These are phyloP conservation scores for Salmacisia buchloeana DNA, from an alignment of 1,284 basidiomycete species.

Conservation along the genomic window DNA sequence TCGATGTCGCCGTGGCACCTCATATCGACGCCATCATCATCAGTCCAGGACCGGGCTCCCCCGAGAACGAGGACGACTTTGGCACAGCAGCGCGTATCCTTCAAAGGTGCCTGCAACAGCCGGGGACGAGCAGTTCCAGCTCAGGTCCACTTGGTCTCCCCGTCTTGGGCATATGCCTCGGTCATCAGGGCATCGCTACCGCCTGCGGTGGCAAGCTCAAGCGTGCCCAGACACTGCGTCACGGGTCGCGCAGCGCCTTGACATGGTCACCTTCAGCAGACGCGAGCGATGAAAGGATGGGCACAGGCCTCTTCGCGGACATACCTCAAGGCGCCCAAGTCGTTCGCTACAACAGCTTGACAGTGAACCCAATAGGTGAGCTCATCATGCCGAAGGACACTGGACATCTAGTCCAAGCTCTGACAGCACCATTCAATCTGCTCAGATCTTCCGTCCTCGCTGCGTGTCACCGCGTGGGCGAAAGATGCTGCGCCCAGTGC, in stretches of 20 bases:
- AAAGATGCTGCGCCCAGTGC: constrained; percentile 13
- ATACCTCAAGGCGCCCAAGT: constrained; percentile 60
- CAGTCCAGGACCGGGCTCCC: constrained; percentile 43
- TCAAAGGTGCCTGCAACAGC: constrained; percentile 13
- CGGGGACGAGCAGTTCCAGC: no score
- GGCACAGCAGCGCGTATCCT: constrained; percentile 35
- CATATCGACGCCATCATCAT: constrained; percentile 45
- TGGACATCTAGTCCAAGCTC: background rate
- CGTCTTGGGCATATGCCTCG: constrained; percentile 82
- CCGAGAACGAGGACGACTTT: constrained; percentile 36
- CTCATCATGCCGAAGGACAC: background rate
- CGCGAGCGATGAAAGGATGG: background rate
- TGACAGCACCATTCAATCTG: background rate
- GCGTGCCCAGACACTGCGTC: constrained; percentile 25
- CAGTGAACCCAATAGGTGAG: constrained; percentile 51
- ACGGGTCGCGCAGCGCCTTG: constrained; percentile 34
- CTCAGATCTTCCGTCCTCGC: background rate
- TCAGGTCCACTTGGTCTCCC: constrained; percentile 56
- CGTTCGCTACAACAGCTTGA: constrained; percentile 69
- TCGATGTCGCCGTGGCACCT: constrained; percentile 30
- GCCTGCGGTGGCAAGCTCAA: constrained; percentile 62
- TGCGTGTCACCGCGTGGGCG: constrained; percentile 55
- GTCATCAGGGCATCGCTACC: constrained; percentile 79
- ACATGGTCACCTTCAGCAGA: constrained; percentile 2
- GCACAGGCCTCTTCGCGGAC: constrained; percentile 61